Conservation (phyloP, 1,284 basidiomycete species). For the Calocybe gambosa region DNA sequence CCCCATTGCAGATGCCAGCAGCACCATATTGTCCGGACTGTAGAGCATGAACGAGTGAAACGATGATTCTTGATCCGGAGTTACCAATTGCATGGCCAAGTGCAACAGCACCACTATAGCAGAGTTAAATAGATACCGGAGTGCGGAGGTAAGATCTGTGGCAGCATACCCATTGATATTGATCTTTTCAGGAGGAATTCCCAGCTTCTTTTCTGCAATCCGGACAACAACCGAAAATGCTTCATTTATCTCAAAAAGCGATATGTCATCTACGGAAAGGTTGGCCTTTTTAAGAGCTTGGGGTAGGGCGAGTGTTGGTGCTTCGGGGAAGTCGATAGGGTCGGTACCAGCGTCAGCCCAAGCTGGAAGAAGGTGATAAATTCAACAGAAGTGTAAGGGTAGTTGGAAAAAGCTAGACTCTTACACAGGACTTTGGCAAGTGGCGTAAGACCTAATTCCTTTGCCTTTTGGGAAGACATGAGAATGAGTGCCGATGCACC, state of each 20-base stretch:
- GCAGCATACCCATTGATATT: constrained; percentile 88
- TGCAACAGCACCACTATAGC: constrained; percentile 78
- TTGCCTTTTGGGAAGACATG: constrained; percentile 86
- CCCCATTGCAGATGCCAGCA: constrained; percentile 97
- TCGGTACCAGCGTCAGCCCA: constrained; percentile 96
- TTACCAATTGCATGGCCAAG: constrained; percentile 95
- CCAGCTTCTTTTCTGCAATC: constrained; percentile 85
- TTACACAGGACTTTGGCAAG: constrained; percentile 86
- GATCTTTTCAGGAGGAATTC: constrained; percentile 82
- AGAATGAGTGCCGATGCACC: constrained; percentile 96
- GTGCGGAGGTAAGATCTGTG: constrained; percentile 27
- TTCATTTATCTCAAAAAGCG: constrained; percentile 96
- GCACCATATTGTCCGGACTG: constrained; percentile 96
- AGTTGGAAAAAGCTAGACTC: constrained; percentile 25
- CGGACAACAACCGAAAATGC: constrained; percentile 95
- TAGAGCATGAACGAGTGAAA: constrained; percentile 88
- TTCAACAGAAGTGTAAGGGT: constrained; percentile 4
- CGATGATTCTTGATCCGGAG: constrained; percentile 92
- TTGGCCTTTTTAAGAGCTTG: constrained; percentile 85
- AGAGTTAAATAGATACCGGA: constrained; percentile 12
- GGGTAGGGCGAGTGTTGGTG: constrained; percentile 90
- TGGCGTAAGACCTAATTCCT: constrained; percentile 85
- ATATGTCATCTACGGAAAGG: constrained; percentile 79
- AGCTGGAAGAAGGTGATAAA: constrained; percentile 43
- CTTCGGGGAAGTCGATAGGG: constrained; percentile 96